Percentiles rank a stretch among this genome's conserved stretches.
Evolutionary conservation across 768 basidiomycete genomes (phyloP).

Genomic region (Russula lepida): DNA sequence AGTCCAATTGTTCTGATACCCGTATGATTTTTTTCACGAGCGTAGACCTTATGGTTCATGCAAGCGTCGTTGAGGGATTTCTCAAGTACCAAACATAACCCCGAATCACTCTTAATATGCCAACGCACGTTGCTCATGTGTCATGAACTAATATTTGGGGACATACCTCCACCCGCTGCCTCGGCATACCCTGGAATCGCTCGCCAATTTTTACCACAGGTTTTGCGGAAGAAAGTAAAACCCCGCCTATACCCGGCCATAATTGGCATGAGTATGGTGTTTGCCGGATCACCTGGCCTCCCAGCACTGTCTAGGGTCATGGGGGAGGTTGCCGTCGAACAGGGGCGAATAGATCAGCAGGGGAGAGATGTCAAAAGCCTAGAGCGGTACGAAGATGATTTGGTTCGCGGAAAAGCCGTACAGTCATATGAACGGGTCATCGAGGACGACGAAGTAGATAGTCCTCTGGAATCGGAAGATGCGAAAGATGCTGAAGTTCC

Average conservation of each 20-base stretch:
- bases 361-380: conserved; percentile 41
- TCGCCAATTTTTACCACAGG: conserved; percentile 41
- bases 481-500: conserved; percentile 22
- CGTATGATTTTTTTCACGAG: conserved; percentile 10
- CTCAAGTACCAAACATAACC: conserved; percentile 44
- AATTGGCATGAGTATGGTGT: conserved; percentile 75
- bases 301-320: conserved; percentile 63
- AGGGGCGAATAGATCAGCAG: conserved; percentile 72
- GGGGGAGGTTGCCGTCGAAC: conserved; percentile 82
- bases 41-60: conserved; percentile 96
- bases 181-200: conserved; percentile 60
- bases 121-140: conserved; percentile 85
- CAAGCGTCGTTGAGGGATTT: conserved; percentile 90
- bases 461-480: conserved; percentile 28
- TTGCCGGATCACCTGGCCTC: conserved; percentile 72
- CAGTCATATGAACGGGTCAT: conserved; percentile 23
- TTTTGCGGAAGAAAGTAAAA: conserved; percentile 57
- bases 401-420: conserved; percentile 23
- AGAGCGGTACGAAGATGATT: conserved; percentile 39
- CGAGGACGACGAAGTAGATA: conserved; percentile 38
- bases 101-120: conserved; percentile 81
- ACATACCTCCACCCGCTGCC: conserved; percentile 57
- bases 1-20: conserved; percentile 18
- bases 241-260: conserved; percentile 65
- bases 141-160: conserved; percentile 94